Evolutionary conservation across 1,139 yeast species (phyloP).

Genomic region (Geotrichum macrosporum): DNA sequence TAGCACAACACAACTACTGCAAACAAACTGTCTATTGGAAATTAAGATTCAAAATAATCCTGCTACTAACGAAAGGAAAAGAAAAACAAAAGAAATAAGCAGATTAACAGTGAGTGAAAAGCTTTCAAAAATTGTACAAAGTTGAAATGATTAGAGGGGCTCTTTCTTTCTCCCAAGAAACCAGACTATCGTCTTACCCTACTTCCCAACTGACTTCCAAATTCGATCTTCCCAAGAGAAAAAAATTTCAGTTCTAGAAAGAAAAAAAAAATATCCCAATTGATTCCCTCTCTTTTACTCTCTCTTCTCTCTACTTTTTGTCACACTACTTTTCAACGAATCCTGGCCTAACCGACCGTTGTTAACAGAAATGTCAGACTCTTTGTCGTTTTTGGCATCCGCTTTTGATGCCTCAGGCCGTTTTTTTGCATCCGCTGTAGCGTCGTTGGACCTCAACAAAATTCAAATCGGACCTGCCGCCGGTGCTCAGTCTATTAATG

Average conservation of each 20-base stretch:
- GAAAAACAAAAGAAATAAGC: too few relatives aligned
- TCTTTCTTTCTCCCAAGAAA: neutral
- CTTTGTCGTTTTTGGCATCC: constrained; percentile 30
- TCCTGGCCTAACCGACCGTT: too few relatives aligned
- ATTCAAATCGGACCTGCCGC: constrained; percentile 45
- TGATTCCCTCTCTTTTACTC: neutral
- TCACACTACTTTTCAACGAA: neutral
- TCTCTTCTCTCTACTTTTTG: neutral
- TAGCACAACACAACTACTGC: neutral
- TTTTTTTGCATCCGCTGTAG: constrained; percentile 61
- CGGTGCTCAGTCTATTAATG: constrained; percentile 19
- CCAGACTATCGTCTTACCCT: neutral
- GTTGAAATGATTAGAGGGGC: neutral
- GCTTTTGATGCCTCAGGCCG: constrained; percentile 55
- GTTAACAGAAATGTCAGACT: neutral
- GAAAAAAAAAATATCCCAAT: too few relatives aligned
- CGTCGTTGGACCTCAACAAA: constrained; percentile 71
- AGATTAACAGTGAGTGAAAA: too few relatives aligned
- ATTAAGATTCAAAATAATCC: too few relatives aligned
- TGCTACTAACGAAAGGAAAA: too few relatives aligned
- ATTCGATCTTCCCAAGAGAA: neutral
- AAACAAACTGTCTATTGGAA: too few relatives aligned
- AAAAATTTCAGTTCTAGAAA: too few relatives aligned
- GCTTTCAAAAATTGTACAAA: neutral
- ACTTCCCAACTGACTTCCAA: neutral